Evolutionary conservation across 331 rosid species (phyloP).

Genomic region (Spiraea crenata): DNA sequence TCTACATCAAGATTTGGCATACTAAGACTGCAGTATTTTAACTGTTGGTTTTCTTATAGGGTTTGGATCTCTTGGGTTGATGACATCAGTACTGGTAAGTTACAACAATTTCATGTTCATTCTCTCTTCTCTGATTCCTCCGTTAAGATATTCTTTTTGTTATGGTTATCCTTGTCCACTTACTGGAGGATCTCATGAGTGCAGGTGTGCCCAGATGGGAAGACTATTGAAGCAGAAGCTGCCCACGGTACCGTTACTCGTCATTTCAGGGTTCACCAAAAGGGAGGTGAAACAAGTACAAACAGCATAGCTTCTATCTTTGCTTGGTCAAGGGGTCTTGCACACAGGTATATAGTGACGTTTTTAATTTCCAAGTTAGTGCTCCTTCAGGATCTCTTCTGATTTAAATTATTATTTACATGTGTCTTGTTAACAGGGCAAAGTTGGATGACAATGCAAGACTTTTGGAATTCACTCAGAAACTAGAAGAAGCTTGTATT

Average conservation of each 20-base stretch:
- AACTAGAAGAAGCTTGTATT: slow-evolving; percentile 86
- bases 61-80: slow-evolving; percentile 97
- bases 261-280: slow-evolving; percentile 95
- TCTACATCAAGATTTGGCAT: slow-evolving; percentile 6
- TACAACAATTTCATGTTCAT: not conserved
- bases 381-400: not conserved
- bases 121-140: not conserved
- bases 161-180: slow-evolving; percentile 8
- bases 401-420: not conserved
- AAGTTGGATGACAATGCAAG: slow-evolving; percentile 73
- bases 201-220: slow-evolving; percentile 99
- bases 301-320: slow-evolving; percentile 96
- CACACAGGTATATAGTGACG: slow-evolving; percentile 67
- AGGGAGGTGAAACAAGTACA: slow-evolving; percentile 99
- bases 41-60: slow-evolving; percentile 46
- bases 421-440: slow-evolving; percentile 52
- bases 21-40: slow-evolving; percentile 2
- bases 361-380: slow-evolving; percentile 4
- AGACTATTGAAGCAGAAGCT: slow-evolving; percentile 98
- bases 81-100: slow-evolving; percentile 96
- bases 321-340: slow-evolving; percentile 97
- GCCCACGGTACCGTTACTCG: slow-evolving; percentile 98
- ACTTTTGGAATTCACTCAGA: slow-evolving; percentile 72
- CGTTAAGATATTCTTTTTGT: not conserved
- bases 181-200: slow-evolving; percentile 22